Evolutionary conservation across 1,139 yeast genomes (phyloP).

Genomic region (Suhomyces anneliseae): DNA sequence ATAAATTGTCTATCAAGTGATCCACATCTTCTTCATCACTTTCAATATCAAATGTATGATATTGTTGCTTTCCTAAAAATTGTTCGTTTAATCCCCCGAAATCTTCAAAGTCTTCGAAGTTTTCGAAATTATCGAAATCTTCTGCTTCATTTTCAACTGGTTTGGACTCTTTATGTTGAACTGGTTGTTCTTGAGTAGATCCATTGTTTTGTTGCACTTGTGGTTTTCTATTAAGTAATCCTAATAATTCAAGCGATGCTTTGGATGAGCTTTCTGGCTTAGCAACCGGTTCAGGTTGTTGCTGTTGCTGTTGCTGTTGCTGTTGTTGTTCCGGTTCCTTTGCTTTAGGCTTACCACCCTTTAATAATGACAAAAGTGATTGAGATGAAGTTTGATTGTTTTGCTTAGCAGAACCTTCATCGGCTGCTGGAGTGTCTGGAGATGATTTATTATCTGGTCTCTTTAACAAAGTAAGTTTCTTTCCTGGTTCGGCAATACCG

Average conservation of each 20-base stretch:
- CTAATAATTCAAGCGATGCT: conserved; percentile 22
- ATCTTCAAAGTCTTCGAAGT: conserved; percentile 41
- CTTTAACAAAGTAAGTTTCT: conserved; percentile 35
- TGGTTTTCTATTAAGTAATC: conserved; percentile 20
- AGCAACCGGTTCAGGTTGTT: conserved; percentile 8
- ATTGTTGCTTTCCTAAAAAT: conserved; percentile 14
- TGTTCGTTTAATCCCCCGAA: conserved; percentile 29
- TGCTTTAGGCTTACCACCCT: conserved; percentile 9
- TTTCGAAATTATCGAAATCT: conserved; percentile 20
- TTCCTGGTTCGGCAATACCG: conserved; percentile 19
- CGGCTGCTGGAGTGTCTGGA: background rate
- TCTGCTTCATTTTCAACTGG: conserved; percentile 4
- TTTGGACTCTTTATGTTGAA: background rate
- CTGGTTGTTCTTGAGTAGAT: background rate
- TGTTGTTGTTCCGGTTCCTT: background rate
- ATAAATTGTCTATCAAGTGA: conserved; percentile 13
- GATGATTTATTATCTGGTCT: conserved; percentile 18
- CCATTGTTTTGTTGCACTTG: background rate
- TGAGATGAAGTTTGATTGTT: conserved; percentile 11
- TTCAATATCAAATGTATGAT: conserved; percentile 33
- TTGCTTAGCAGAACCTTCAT: background rate
- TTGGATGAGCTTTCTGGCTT: conserved; percentile 8
- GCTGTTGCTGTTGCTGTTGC: background rate
- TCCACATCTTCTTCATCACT: conserved; percentile 35
- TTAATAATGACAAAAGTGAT: conserved; percentile 21